These are phyloP conservation scores for Jackrogersella minutella DNA, from an alignment of 495 filamentous ascomycete genomes.

Conservation along the genomic window DNA sequence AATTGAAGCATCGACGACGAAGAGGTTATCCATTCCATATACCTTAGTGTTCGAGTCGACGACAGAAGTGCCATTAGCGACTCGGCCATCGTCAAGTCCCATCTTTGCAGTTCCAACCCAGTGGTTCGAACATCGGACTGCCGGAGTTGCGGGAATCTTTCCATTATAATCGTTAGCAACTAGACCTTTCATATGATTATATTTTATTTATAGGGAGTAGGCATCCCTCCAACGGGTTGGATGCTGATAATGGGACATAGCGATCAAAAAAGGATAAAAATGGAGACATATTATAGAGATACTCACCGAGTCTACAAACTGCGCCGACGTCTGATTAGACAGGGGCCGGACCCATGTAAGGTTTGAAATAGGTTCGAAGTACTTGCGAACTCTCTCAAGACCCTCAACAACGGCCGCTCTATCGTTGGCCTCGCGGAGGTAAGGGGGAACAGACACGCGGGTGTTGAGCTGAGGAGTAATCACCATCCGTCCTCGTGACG, in stretches of 20 bases:
- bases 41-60: conserved; percentile 65
- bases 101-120: conserved; percentile 65
- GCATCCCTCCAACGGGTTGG: too few species aligned
- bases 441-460: conserved; percentile 52
- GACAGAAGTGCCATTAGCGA: conserved; percentile 60
- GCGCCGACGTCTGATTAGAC: conserved; percentile 54
- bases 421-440: conserved; percentile 53
- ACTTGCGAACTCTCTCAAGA: conserved; percentile 61
- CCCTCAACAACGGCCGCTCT: conserved; percentile 46
- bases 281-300: neutral
- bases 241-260: too few species aligned
- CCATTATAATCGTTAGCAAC: neutral
- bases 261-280: too few species aligned
- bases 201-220: too few species aligned
- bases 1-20: conserved; percentile 46
- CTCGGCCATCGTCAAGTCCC: conserved; percentile 62
- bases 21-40: conserved; percentile 65
- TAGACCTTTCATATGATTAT: neutral
- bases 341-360: conserved; percentile 60
- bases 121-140: conserved; percentile 51
- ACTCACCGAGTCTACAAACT: conserved; percentile 55
- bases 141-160: conserved; percentile 48
- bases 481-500: conserved; percentile 59
- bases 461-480: conserved; percentile 59
- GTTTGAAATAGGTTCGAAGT: conserved; percentile 55